A percentile compares a stretch with the other conserved stretches of the same genome.
Conservation (phyloP, 306 rosid species). For the Spatholobus suberectus region DNA sequence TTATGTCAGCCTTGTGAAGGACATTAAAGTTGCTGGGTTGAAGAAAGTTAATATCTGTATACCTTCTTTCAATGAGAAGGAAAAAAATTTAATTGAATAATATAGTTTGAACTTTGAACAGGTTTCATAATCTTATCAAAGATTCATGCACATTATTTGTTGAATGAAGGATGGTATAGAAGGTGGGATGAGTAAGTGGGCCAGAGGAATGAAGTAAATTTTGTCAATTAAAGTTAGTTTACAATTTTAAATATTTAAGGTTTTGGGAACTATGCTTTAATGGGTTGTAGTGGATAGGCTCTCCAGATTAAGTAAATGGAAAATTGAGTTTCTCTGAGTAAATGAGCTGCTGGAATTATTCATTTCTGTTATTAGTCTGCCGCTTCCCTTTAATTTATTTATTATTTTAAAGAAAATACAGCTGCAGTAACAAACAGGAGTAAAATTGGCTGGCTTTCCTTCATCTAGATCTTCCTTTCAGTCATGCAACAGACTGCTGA, state of each 20-base stretch:
- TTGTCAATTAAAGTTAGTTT: conserved; percentile 15
- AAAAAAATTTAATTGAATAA: not conserved
- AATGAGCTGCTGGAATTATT: conserved; percentile 6
- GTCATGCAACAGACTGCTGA: not conserved
- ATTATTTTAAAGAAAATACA: conserved; percentile 14
- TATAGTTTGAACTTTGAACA: conserved; percentile 26
- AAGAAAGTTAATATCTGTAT: conserved; percentile 16
- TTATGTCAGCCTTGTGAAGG: conserved; percentile 27
- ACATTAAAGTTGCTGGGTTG: not conserved
- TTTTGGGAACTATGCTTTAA: conserved; percentile 3
- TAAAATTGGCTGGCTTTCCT: conserved; percentile 4
- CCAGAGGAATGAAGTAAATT: conserved; percentile 24
- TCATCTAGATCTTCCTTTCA: not conserved
- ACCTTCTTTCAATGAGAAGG: conserved; percentile 26
- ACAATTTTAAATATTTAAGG: not conserved
- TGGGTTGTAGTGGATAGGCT: conserved; percentile 18
- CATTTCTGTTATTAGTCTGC: conserved; percentile 24
- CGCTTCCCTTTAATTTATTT: not conserved
- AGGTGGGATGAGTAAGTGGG: conserved; percentile 28
- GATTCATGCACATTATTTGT: conserved; percentile 32
- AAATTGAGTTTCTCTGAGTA: conserved; percentile 14
- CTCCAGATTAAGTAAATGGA: not conserved
- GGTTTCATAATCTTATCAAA: conserved; percentile 24
- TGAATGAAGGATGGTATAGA: conserved; percentile 5
- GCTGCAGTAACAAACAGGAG: not conserved